These are phyloP conservation scores for Termitomyces sp. DNA, from an alignment of 768 basidiomycete species.

Conservation along the genomic window DNA sequence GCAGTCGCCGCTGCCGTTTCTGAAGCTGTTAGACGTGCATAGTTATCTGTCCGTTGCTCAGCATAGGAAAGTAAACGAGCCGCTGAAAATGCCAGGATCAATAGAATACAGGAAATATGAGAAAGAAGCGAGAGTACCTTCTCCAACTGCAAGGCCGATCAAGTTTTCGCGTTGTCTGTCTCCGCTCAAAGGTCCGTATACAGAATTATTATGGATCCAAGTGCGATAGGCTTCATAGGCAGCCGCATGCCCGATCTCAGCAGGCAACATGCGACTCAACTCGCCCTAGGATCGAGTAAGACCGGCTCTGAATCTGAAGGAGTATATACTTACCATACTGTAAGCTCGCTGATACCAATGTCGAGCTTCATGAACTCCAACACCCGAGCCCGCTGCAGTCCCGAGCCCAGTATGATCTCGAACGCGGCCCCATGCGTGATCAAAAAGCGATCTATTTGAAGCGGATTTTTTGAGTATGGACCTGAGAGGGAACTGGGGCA, in stretches of 20 bases:
- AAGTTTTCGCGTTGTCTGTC: slow-evolving; percentile 66
- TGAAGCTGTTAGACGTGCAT: slow-evolving; percentile 46
- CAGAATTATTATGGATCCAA: slow-evolving; percentile 55
- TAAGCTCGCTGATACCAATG: slow-evolving; percentile 68
- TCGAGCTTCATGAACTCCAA: slow-evolving; percentile 57
- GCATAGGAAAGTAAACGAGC: slow-evolving; percentile 53
- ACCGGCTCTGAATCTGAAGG: background rate
- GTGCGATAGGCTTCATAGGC: slow-evolving; percentile 74
- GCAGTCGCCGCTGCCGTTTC: slow-evolving; percentile 71
- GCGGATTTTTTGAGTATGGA: slow-evolving; percentile 19
- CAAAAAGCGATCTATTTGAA: slow-evolving; percentile 51
- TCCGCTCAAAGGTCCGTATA: slow-evolving; percentile 54
- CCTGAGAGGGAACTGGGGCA: slow-evolving; percentile 4
- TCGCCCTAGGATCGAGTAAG: slow-evolving; percentile 38
- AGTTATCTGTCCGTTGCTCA: slow-evolving; percentile 38
- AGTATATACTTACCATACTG: slow-evolving; percentile 38
- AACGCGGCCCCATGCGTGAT: slow-evolving; percentile 48
- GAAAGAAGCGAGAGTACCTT: slow-evolving; percentile 42
- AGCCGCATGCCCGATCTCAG: slow-evolving; percentile 71
- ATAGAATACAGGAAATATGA: slow-evolving; percentile 1
- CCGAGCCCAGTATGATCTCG: slow-evolving; percentile 33
- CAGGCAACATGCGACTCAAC: slow-evolving; percentile 45
- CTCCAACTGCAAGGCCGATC: slow-evolving; percentile 65
- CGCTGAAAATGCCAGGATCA: slow-evolving; percentile 32
- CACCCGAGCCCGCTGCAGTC: slow-evolving; percentile 35